Conservation (phyloP, 441 rosid genomes). For the Populus hybrid region DNA sequence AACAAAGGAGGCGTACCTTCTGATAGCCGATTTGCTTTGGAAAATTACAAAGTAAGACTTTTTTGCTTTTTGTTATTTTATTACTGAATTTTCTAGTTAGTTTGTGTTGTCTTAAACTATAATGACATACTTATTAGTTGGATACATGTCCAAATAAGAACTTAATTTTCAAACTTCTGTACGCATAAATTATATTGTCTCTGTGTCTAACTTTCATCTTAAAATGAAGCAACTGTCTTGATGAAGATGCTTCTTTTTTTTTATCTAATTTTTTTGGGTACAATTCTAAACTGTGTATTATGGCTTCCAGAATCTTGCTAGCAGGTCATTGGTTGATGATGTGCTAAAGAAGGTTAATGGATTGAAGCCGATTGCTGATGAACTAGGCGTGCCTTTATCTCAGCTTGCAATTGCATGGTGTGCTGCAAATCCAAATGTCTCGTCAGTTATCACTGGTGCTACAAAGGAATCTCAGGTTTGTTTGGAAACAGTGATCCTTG, state of each 20-base stretch:
- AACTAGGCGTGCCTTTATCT: constrained; percentile 86
- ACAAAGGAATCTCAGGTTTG: constrained; percentile 95
- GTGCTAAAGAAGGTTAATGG: constrained; percentile 83
- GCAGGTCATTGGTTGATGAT: constrained; percentile 87
- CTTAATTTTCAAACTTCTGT: neutral
- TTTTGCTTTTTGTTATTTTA: constrained; percentile 6
- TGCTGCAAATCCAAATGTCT: constrained; percentile 91
- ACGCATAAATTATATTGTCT: neutral
- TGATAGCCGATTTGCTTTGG: constrained; percentile 92
- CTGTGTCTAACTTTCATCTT: neutral
- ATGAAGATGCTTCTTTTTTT: neutral
- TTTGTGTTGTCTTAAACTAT: neutral
- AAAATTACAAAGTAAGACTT: constrained; percentile 75
- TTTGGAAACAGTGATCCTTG: neutral
- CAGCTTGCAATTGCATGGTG: constrained; percentile 99
- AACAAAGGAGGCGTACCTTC: constrained; percentile 78
- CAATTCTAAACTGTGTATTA: neutral
- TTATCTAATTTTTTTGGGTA: neutral
- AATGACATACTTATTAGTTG: neutral
- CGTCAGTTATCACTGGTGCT: constrained; percentile 95
- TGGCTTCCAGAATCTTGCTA: constrained; percentile 72
- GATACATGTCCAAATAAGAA: neutral
- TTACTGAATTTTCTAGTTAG: constrained; percentile 12
- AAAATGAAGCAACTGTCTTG: neutral
- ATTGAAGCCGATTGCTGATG: constrained; percentile 97